These are phyloP conservation scores for Apiospora kogelbergensis DNA, from an alignment of 2,329 filamentous ascomycete species.

Conservation along the genomic window DNA sequence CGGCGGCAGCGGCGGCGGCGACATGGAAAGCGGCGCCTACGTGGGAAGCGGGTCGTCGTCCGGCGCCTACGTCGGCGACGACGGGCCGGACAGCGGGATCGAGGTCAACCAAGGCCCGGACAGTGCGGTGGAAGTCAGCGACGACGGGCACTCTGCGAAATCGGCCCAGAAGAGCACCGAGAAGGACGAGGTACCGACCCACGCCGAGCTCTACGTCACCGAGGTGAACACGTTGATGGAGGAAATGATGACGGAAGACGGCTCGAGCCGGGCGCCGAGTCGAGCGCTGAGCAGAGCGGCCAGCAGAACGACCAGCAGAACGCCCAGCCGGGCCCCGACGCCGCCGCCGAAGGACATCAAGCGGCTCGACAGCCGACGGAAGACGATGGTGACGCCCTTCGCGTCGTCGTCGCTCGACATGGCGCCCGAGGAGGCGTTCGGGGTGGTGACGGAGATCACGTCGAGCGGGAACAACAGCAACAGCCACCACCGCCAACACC, in stretches of 20 bases:
- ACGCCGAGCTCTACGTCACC: conserved; percentile 22
- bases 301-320: not conserved
- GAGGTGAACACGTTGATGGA: conserved; percentile 30
- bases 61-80: conserved; percentile 33
- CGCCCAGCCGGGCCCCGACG: conserved; percentile 31
- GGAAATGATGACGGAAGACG: conserved; percentile 14
- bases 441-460: conserved; percentile 27
- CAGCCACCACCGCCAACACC: not conserved
- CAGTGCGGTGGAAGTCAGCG: conserved; percentile 39
- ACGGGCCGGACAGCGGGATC: conserved; percentile 39
- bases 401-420: conserved; percentile 16
- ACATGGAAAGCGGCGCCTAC: conserved; percentile 22
- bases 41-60: conserved; percentile 23
- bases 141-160: conserved; percentile 24
- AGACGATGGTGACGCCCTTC: conserved; percentile 25
- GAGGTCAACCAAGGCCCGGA: conserved; percentile 36
- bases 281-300: conserved; percentile 16
- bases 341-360: conserved; percentile 33
- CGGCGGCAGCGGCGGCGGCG: not conserved
- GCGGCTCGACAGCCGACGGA: conserved; percentile 26
- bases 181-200: not conserved
- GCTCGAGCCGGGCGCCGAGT: conserved; percentile 30
- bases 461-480: conserved; percentile 14
- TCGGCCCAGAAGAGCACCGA: conserved; percentile 13
- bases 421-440: conserved; percentile 19